phyloP scores from a whole-genome alignment of 176 grass and related monocot genomes.

The Phoenix dactylifera region DNA sequence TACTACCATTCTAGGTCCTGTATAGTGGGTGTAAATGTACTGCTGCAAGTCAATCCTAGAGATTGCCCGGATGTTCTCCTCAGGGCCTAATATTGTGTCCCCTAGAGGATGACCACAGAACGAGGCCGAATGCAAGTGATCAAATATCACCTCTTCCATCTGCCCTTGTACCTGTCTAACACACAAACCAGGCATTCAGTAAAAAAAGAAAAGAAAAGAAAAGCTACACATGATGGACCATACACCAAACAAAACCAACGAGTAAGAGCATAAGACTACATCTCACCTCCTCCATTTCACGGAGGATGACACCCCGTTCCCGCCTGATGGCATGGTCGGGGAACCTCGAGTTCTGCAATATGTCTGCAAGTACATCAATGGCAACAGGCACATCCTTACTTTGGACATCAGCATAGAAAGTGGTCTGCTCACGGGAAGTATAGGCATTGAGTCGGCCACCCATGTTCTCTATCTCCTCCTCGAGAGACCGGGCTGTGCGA shows the following conservation, averaged over 20 bases:
- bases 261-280: background rate
- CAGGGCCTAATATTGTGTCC: constrained; percentile 92
- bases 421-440: constrained; percentile 97
- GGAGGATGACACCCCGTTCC: constrained; percentile 91
- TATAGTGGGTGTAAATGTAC: constrained; percentile 92
- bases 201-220: constrained; percentile 4
- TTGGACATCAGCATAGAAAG: constrained; percentile 92
- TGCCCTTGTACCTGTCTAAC: constrained; percentile 78
- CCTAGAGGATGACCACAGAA: constrained; percentile 74
- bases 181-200: constrained; percentile 33
- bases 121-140: constrained; percentile 86
- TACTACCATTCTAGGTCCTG: constrained; percentile 74
- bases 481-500: constrained; percentile 53
- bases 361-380: constrained; percentile 73
- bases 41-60: constrained; percentile 57
- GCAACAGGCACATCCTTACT: constrained; percentile 48
- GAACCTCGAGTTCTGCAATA: constrained; percentile 73
- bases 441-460: constrained; percentile 86
- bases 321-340: constrained; percentile 56
- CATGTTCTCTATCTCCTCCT: constrained; percentile 95
- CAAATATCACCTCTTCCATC: constrained; percentile 96
- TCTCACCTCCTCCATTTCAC: constrained; percentile 95
- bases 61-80: constrained; percentile 69
- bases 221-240: background rate
- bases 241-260: background rate